phyloP scores from a whole-genome alignment of 495 filamentous ascomycete species.

The Neohortaea acidophila region DNA sequence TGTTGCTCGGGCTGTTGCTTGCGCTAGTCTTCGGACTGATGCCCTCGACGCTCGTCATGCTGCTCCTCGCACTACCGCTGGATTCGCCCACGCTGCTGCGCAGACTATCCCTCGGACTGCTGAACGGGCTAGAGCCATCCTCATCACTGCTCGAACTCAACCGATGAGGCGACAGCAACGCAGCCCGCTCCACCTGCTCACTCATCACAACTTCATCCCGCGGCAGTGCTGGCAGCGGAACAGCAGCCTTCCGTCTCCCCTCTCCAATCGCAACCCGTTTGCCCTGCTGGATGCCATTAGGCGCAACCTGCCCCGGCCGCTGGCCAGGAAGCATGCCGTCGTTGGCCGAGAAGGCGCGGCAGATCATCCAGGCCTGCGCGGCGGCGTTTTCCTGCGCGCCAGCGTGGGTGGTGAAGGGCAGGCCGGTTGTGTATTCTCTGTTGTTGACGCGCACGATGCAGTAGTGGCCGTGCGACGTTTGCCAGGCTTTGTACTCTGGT shows the following conservation, averaged over 20 bases:
- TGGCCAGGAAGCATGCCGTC: conserved; percentile 70
- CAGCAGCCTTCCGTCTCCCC: conserved; percentile 37
- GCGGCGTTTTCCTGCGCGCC: conserved; percentile 89
- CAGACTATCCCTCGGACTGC: too few relatives aligned
- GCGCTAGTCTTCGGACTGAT: conserved; percentile 37
- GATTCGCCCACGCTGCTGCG: conserved; percentile 11
- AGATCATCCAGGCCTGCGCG: conserved; percentile 94
- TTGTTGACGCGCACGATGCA: conserved; percentile 94
- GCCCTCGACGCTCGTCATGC: conserved; percentile 13
- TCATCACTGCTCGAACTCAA: too few relatives aligned
- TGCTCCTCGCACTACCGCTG: conserved; percentile 33
- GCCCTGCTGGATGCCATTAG: conserved; percentile 70
- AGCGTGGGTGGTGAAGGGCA: conserved; percentile 60
- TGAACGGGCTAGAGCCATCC: too few relatives aligned
- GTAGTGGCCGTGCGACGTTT: conserved; percentile 54
- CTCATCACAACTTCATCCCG: too few relatives aligned
- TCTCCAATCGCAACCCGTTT: conserved; percentile 60
- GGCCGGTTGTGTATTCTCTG: conserved; percentile 86
- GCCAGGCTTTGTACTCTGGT: conserved; percentile 75
- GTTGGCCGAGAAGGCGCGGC: conserved; percentile 95
- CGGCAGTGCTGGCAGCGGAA: too few relatives aligned
- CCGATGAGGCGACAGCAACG: too few relatives aligned
- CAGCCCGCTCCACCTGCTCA: too few relatives aligned
- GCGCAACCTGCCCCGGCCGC: conserved; percentile 52
- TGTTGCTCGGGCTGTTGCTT: conserved; percentile 42